phyloP scores from a whole-genome alignment of 495 filamentous ascomycete genomes.

The Rhypophila decipiens region DNA sequence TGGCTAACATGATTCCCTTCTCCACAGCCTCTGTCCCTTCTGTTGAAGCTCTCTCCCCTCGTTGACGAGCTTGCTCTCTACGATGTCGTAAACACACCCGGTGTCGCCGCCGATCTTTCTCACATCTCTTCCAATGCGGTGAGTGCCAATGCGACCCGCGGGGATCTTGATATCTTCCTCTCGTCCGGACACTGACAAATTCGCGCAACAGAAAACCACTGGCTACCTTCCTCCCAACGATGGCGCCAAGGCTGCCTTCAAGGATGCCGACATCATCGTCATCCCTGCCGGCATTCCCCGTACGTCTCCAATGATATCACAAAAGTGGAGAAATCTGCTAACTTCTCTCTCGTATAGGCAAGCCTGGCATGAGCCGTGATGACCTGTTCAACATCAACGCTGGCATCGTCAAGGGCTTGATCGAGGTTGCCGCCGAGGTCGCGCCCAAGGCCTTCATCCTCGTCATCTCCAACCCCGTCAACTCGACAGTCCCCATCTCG shows the following conservation, averaged over 20 bases:
- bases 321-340: constrained; percentile 3
- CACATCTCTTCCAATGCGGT: constrained; percentile 94
- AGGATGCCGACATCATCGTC: constrained; percentile 87
- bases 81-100: constrained; percentile 98
- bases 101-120: constrained; percentile 90
- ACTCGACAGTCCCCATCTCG: constrained; percentile 96
- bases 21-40: constrained; percentile 82
- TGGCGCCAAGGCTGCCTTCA: constrained; percentile 80
- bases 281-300: constrained; percentile 98
- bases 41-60: constrained; percentile 80
- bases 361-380: constrained; percentile 98
- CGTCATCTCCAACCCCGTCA: constrained; percentile 98
- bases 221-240: constrained; percentile 88
- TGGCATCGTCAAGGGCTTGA: constrained; percentile 82
- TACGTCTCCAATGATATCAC: constrained; percentile 41
- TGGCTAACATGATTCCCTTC: constrained; percentile 4
- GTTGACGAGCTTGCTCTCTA: constrained; percentile 90
- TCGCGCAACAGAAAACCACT: constrained; percentile 64
- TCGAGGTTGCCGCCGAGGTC: constrained; percentile 77
- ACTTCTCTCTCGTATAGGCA: constrained; percentile 51
- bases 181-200: constrained; percentile 21
- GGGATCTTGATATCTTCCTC: constrained; percentile 13
- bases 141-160: constrained; percentile 32
- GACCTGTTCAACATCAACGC: constrained; percentile 99
- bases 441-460: constrained; percentile 88